phyloP scores from a whole-genome alignment of 1,139 yeast species.

The Arxiozyma bovina region DNA sequence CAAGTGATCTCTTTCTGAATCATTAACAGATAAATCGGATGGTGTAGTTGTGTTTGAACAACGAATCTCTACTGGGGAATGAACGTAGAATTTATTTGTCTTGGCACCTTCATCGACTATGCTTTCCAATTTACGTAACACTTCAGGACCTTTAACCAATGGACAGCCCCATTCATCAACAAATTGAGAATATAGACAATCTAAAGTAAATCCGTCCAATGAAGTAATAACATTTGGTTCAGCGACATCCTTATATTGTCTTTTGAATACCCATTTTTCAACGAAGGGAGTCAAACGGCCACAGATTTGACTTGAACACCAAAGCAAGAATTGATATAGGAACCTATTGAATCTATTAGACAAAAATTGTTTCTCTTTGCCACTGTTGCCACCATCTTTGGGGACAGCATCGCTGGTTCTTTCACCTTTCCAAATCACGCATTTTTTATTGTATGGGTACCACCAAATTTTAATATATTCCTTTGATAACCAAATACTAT shows the following conservation, averaged over 20 bases:
- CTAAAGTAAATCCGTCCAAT: constrained; percentile 88
- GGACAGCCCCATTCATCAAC: constrained; percentile 98
- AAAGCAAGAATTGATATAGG: constrained; percentile 69
- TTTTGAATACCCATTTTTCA: constrained; percentile 73
- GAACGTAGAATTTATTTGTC: constrained; percentile 64
- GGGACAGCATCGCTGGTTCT: constrained; percentile 56
- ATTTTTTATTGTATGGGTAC: constrained; percentile 85
- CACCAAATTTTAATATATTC: constrained; percentile 94
- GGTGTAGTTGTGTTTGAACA: constrained; percentile 74
- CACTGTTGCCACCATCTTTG: constrained; percentile 10
- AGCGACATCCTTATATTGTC: constrained; percentile 74
- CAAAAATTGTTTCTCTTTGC: constrained; percentile 73
- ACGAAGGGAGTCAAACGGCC: constrained; percentile 77
- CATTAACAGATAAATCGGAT: constrained; percentile 32
- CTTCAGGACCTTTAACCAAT: constrained; percentile 62
- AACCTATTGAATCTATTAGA: constrained; percentile 71
- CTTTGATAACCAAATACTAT: constrained; percentile 73
- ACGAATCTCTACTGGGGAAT: constrained; percentile 92
- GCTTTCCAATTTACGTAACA: constrained; percentile 53
- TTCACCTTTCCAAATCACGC: constrained; percentile 84
- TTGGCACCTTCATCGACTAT: constrained; percentile 55
- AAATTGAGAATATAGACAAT: constrained; percentile 86
- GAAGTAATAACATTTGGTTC: constrained; percentile 58
- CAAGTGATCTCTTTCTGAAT: constrained; percentile 33
- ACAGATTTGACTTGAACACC: constrained; percentile 63